A percentile compares a stretch with the other conserved stretches of the same genome.
Evolutionary conservation across 169 alveolate species (phyloP).

Genomic region (Eimeria brunetti): DNA sequence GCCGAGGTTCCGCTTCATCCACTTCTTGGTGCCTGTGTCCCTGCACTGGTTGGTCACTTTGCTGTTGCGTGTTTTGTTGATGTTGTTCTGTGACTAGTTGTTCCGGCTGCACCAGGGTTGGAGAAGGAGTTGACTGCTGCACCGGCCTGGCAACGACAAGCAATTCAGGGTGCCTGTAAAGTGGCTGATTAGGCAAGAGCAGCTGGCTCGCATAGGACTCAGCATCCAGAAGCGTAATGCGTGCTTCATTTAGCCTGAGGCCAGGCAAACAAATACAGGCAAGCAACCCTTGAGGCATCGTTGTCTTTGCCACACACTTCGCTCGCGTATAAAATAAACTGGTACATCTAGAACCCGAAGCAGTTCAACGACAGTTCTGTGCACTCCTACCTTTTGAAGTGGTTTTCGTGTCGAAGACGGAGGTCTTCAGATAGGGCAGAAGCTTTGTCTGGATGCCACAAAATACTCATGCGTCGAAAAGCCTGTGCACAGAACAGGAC

Average conservation of each 20-base stretch:
- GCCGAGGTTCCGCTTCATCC: conserved; percentile 9
- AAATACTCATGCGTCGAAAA: conserved; percentile 71
- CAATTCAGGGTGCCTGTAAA: conserved; percentile 70
- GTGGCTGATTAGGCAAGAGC: conserved; percentile 74
- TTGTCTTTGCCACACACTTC: background rate
- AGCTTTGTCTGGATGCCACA: conserved; percentile 76
- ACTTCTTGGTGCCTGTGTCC: background rate
- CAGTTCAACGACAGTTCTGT: background rate
- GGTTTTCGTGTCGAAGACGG: conserved; percentile 71
- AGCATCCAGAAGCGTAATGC: conserved; percentile 63
- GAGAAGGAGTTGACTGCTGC: conserved; percentile 69
- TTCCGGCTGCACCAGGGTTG: conserved; percentile 20
- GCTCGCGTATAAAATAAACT: too few species aligned
- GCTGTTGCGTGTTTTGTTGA: conserved; percentile 18
- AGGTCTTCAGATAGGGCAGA: conserved; percentile 71
- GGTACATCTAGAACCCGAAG: background rate
- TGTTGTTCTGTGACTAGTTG: conserved; percentile 5
- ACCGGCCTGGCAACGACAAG: conserved; percentile 29
- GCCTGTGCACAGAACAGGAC: conserved; percentile 14
- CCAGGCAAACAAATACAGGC: background rate
- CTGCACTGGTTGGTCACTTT: background rate
- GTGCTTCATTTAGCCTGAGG: conserved; percentile 76
- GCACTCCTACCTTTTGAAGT: conserved; percentile 56
- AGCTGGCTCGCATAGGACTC: conserved; percentile 61
- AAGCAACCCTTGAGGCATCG: background rate